Percentiles rank a stretch among this genome's conserved stretches.
These are phyloP conservation scores for Trichoderma sp. DNA, from an alignment of 2,329 filamentous ascomycete genomes.

Conservation along the genomic window DNA sequence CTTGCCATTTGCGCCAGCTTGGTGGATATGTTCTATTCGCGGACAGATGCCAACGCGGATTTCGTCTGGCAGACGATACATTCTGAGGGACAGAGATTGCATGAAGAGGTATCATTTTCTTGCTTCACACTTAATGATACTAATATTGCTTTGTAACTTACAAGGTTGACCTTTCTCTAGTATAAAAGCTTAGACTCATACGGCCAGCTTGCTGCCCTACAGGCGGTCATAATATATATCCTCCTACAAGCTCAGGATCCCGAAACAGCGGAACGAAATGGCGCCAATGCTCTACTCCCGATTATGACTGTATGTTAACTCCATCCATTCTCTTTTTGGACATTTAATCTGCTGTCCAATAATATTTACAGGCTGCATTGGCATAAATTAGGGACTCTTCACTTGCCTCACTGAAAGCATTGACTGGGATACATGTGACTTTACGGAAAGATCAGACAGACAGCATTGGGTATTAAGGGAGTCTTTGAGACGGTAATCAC, in stretches of 20 bases:
- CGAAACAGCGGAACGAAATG: conserved; percentile 3
- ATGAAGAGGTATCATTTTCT: neutral
- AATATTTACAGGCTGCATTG: neutral
- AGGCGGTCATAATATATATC: conserved; percentile 8
- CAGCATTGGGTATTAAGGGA: conserved; percentile 2
- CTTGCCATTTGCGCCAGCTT: conserved; percentile 7
- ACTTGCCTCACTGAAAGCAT: conserved; percentile 9
- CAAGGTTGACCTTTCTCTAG: neutral
- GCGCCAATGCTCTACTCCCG: conserved; percentile 5
- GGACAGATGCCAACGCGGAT: neutral
- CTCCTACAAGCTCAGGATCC: neutral
- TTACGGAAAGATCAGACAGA: neutral
- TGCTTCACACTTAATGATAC: neutral
- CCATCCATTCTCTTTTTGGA: neutral
- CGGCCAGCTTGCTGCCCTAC: neutral
- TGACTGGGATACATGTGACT: neutral
- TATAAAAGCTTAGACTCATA: neutral
- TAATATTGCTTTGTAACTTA: neutral
- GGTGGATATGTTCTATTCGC: conserved; percentile 5
- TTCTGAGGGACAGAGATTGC: conserved; percentile 5
- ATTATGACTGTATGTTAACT: neutral
- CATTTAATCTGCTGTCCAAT: neutral
- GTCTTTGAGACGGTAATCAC: neutral
- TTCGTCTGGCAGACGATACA: conserved; percentile 5
- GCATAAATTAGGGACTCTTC: neutral